Conservation (phyloP, 257 asterid genomes). For the Cordia subcordata region DNA sequence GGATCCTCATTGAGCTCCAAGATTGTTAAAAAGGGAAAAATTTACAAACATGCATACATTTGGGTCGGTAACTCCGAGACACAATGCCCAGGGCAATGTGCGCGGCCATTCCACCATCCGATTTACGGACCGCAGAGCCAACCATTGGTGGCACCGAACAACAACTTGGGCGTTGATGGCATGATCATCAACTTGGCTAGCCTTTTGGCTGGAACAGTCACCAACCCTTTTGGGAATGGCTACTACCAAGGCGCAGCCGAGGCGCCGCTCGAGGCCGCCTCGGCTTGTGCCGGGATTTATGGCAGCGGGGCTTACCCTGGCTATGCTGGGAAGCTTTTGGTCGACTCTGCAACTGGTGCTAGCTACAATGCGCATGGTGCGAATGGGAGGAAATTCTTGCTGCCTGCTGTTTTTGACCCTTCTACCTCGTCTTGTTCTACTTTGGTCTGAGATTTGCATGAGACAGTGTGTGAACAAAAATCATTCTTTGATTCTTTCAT, state of each 20-base stretch:
- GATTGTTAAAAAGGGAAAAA: conserved; percentile 18
- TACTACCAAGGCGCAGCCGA: conserved; percentile 45
- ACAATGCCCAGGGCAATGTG: conserved; percentile 52
- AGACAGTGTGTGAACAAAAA: neutral
- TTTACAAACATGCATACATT: conserved; percentile 43
- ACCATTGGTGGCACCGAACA: conserved; percentile 47
- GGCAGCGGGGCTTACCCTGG: conserved; percentile 63
- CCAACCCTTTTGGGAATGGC: conserved; percentile 56
- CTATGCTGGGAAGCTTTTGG: conserved; percentile 46
- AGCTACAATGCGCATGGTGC: conserved; percentile 57
- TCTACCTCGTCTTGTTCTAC: conserved; percentile 40
- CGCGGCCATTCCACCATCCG: conserved; percentile 68
- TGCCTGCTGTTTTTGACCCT: conserved; percentile 52
- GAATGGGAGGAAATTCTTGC: conserved; percentile 39
- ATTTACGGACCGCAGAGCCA: conserved; percentile 51
- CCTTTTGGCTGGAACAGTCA: conserved; percentile 48
- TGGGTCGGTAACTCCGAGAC: conserved; percentile 58
- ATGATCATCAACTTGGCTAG: conserved; percentile 39
- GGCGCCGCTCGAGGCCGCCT: conserved; percentile 56
- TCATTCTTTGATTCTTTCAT: conserved; percentile 22
- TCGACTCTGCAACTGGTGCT: conserved; percentile 49
- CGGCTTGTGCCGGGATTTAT: conserved; percentile 57
- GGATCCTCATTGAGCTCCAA: conserved; percentile 33
- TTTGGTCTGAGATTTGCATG: conserved; percentile 33
- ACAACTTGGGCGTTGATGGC: conserved; percentile 48